Evolutionary conservation across 1,284 basidiomycete genomes (phyloP), one percentile per base, ranked within the genome.

Genomic region (Leccinum holopus): DNA sequence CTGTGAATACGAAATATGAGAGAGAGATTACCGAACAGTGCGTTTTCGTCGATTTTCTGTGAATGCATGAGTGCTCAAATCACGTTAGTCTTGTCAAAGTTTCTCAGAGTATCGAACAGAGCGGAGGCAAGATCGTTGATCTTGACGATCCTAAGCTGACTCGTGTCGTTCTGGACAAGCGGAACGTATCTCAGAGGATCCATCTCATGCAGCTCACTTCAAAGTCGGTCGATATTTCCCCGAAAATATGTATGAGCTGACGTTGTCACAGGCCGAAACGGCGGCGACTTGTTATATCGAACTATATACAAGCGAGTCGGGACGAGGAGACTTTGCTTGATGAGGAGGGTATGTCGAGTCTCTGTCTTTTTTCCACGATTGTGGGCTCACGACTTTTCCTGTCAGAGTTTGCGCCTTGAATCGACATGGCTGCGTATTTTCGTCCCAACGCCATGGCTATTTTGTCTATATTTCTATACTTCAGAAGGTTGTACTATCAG

Each of bases 101-200:
- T 3, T 75, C 79, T 9, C 75, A 76, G 61, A 72, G 81, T 16
- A 87, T 97, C 58, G 75, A 68, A 10, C 79, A 83, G 2, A 85
- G 92, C 66, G 94, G 94, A 39, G 95, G 94, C 1, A 82, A 78
- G 55, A 70, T 95, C 16, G 85, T 82, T 5, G 83, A 83, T 61
- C 78, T 97, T 3, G 76, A 84, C 59, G 86, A 96, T 59, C 82
- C 87, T 7, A 91, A 88, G 69, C 78, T 97, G 37, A 96, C 94
- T 0, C 95, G 97, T 73, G 78, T 97, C 49, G 80, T 97, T 51
- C 75, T 95, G 62, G 91, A 95, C 75, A 90, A 89, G 74, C 83
- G 87, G 11, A 91, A 94, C 66, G 80, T 80, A 55, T 86, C 83
- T 63, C 84, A 93, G 47, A 85, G 93, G 58, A 74, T 84, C 49